Conservation (phyloP, 345 rosid species). For the Hibiscus syriacus region DNA sequence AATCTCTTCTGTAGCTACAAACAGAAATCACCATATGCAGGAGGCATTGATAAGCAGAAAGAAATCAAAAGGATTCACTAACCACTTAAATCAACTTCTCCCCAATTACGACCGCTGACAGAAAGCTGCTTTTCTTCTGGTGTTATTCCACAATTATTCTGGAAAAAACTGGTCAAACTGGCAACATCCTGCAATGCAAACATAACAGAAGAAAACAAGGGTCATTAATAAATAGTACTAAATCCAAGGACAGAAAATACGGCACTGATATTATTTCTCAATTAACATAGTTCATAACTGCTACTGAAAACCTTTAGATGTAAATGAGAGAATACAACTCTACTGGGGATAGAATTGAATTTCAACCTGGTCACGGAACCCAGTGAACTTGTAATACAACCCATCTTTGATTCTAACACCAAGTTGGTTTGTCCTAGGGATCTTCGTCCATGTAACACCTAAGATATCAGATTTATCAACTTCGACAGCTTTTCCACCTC, state of each 20-base stretch:
- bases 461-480: constrained; percentile 75
- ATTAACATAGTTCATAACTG: background rate
- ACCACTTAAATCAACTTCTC: constrained; percentile 92
- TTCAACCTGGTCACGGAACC: constrained; percentile 81
- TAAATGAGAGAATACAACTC: background rate
- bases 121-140: constrained; percentile 89
- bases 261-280: background rate
- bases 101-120: constrained; percentile 93
- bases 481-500: constrained; percentile 94
- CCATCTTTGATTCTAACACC: constrained; percentile 78
- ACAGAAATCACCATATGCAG: background rate
- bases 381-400: constrained; percentile 71
- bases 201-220: background rate
- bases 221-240: background rate
- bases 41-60: background rate
- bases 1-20: background rate
- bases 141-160: constrained; percentile 54
- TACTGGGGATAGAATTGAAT: background rate
- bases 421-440: constrained; percentile 76
- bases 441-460: constrained; percentile 80
- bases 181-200: constrained; percentile 54
- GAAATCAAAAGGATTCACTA: constrained; percentile 5
- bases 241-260: background rate
- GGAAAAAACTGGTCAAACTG: constrained; percentile 68
- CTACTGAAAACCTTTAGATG: background rate